phyloP scores from a whole-genome alignment of 2,329 filamentous ascomycete species.

The Chrysoporthe deuterocubensis region DNA sequence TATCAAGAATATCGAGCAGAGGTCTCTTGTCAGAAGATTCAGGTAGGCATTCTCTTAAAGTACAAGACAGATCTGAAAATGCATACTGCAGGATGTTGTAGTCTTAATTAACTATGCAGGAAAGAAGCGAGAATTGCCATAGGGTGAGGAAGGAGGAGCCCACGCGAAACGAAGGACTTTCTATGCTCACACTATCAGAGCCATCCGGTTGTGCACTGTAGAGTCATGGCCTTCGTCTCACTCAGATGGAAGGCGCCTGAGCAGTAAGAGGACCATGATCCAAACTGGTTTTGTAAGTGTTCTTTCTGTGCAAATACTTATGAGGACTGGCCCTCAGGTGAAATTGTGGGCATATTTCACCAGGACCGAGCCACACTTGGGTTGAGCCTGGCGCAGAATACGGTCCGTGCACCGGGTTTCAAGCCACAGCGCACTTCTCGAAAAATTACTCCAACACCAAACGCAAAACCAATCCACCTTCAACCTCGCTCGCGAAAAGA shows the following conservation, averaged over 20 bases:
- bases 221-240: too few species aligned
- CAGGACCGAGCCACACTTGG: background rate
- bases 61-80: background rate
- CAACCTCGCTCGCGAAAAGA: slow-evolving; percentile 18
- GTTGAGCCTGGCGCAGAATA: background rate
- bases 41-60: background rate
- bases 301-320: background rate
- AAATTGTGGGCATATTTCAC: background rate
- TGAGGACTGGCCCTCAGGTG: background rate
- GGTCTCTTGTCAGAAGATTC: background rate
- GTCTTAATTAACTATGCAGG: background rate
- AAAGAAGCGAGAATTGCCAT: background rate
- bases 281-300: background rate
- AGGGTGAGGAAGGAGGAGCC: background rate
- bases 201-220: background rate
- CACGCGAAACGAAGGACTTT: background rate
- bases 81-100: background rate
- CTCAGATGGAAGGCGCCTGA: too few species aligned
- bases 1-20: too few species aligned
- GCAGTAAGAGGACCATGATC: too few species aligned
- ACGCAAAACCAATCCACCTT: slow-evolving; percentile 17
- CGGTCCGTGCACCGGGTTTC: background rate
- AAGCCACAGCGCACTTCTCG: slow-evolving; percentile 17
- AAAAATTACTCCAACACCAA: slow-evolving; percentile 17
- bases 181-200: background rate